Conservation (phyloP, 202 grass and related monocot genomes). For the Digitaria exilis region DNA sequence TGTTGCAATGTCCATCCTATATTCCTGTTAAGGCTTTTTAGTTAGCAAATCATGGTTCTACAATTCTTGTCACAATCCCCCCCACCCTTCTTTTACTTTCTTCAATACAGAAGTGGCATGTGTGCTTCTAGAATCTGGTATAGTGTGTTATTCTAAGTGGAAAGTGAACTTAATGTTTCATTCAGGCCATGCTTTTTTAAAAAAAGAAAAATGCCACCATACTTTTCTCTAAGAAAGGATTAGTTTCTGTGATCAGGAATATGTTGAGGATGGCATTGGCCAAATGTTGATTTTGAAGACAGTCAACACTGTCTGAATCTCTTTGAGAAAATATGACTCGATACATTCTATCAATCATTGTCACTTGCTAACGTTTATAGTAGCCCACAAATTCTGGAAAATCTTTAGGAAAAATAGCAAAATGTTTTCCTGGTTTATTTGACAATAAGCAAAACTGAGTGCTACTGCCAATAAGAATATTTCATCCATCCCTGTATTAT, state of each 20-base stretch:
- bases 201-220: background rate
- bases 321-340: constrained; percentile 78
- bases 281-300: constrained; percentile 97
- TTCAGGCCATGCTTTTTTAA: background rate
- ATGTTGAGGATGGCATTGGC: constrained; percentile 95
- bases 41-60: background rate
- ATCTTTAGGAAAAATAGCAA: background rate
- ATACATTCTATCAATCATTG: constrained; percentile 4
- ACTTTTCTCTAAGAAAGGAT: background rate
- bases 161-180: background rate
- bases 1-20: background rate
- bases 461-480: background rate
- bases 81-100: background rate
- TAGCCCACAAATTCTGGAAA: constrained; percentile 15
- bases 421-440: background rate
- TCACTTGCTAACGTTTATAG: constrained; percentile 11
- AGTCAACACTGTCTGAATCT: constrained; percentile 89
- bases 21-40: background rate
- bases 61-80: background rate
- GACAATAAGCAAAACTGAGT: constrained; percentile 1
- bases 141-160: constrained; percentile 27
- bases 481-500: too few species aligned
- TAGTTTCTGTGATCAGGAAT: constrained; percentile 61
- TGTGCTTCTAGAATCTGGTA: constrained; percentile 21
- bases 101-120: constrained; percentile 3